Evolutionary conservation across 345 rosid species (phyloP), one percentile per base, ranked within the genome.

Genomic region (Bruguiera gymnorhiza): DNA sequence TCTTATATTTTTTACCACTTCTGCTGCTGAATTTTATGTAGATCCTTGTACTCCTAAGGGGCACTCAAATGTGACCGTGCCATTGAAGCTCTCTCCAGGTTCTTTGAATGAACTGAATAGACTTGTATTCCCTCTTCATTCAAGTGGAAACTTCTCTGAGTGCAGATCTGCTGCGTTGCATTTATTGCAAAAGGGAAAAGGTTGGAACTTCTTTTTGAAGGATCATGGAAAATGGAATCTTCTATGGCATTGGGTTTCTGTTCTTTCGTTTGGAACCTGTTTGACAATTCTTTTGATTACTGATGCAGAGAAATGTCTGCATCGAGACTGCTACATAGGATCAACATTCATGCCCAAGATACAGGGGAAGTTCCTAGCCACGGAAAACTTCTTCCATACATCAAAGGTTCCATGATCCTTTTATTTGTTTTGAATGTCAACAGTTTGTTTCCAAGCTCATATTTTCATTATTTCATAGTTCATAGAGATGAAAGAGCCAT

Each of bases 31-130:
- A 52, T 78, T 81, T 46, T 79, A 81, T 58, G 21, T 78, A 21
- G 96, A 95, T 76, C 99, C 99, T 59, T 95, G 99, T 86, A 80
- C 84, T 72, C 99, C 97, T 46, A 88, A 78, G 80, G 97, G 97
- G 10, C 92, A 91, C 70, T 75, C 62, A 2, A 66, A 65, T 58
- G 76, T 34, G 9, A 53, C 63, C 6, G 73, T 71, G 18, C 81
- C 82, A 67, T 75, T 27, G 67, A 76, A 72, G 65, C 73, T 74
- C 55, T 81, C 80, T 9, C 70, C 90, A 3, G 92, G 76, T 72
- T 73, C 83, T 31, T 73, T 66, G 51, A 71, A 76, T 62, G 83
- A 77, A 70, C 76, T 76, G 67, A 73, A 70, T 53, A 76, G 61
- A 23, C 59, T 71, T 73, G n/a, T 75, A 62, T 71, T 85, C 16